phyloP scores from a whole-genome alignment of 2,329 filamentous ascomycete genomes.

The Erysiphe pulchra region DNA sequence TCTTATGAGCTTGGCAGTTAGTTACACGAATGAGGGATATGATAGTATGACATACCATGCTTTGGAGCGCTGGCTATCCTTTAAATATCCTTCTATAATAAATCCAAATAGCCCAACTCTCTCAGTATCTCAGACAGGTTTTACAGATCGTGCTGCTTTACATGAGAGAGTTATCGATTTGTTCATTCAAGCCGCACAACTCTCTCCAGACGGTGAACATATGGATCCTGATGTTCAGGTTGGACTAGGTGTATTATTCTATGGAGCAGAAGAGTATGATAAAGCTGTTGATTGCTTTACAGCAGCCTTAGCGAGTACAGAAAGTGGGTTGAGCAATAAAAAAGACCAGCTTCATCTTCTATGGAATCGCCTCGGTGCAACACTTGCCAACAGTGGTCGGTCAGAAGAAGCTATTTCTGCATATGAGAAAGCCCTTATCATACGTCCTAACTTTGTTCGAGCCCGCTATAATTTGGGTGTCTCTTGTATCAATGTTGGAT shows the following conservation, averaged over 20 bases:
- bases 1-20: constrained; percentile 85
- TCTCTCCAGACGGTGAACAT: constrained; percentile 73
- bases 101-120: constrained; percentile 32
- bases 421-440: constrained; percentile 72
- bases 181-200: constrained; percentile 78
- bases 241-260: constrained; percentile 86
- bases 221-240: constrained; percentile 99
- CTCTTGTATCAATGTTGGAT: constrained; percentile 91
- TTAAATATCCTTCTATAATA: constrained; percentile 72
- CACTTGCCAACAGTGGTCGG: constrained; percentile 78
- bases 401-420: constrained; percentile 91
- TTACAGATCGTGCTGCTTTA: constrained; percentile 73
- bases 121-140: constrained; percentile 60
- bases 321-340: constrained; percentile 62
- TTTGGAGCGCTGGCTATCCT: constrained; percentile 85
- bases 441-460: constrained; percentile 89
- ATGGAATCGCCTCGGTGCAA: constrained; percentile 92
- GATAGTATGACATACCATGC: constrained; percentile 92
- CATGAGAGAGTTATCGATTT: constrained; percentile 75
- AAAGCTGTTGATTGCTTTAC: constrained; percentile 98
- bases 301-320: constrained; percentile 63
- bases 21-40: constrained; percentile 96
- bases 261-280: constrained; percentile 90
- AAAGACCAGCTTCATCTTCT: constrained; percentile 73
- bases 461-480: constrained; percentile 93